Evolutionary conservation across 2,329 filamentous ascomycete genomes (phyloP).

Genomic region (Fusarium tjaetaba): DNA sequence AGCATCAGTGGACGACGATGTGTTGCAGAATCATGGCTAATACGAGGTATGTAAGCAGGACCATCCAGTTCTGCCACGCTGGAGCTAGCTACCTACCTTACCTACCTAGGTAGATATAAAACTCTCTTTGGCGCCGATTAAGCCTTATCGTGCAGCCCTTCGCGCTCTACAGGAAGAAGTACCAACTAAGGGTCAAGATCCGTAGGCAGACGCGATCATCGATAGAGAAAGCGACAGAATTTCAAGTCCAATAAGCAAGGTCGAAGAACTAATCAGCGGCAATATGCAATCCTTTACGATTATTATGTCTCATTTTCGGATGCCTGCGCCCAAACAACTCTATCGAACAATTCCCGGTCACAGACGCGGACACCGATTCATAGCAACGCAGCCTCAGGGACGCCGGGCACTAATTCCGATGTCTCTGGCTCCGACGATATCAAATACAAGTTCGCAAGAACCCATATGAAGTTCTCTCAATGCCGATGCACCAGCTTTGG

Average conservation of each 20-base stretch:
- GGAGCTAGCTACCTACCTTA: no score
- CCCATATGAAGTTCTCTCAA: accelerated
- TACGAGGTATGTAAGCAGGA: background rate
- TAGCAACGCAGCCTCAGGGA: background rate
- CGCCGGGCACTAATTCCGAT: accelerated
- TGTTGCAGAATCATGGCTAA: background rate
- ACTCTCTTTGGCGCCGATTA: background rate
- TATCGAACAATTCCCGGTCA: background rate
- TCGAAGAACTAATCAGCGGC: accelerated
- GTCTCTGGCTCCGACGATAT: accelerated
- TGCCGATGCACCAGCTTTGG: accelerated
- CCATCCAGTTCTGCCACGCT: background rate
- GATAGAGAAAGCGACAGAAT: background rate
- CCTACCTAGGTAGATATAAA: no score
- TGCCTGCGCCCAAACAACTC: background rate
- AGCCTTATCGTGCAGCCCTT: background rate
- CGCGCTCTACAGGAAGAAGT: background rate
- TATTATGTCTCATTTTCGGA: accelerated
- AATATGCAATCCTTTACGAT: accelerated
- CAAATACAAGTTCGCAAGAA: accelerated
- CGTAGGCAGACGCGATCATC: background rate
- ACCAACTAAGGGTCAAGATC: background rate
- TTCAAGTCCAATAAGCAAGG: background rate
- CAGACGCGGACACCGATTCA: background rate
- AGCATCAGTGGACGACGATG: background rate